Evolutionary conservation across 2,329 filamentous ascomycete genomes (phyloP).

Genomic region (Fusarium sp.): DNA sequence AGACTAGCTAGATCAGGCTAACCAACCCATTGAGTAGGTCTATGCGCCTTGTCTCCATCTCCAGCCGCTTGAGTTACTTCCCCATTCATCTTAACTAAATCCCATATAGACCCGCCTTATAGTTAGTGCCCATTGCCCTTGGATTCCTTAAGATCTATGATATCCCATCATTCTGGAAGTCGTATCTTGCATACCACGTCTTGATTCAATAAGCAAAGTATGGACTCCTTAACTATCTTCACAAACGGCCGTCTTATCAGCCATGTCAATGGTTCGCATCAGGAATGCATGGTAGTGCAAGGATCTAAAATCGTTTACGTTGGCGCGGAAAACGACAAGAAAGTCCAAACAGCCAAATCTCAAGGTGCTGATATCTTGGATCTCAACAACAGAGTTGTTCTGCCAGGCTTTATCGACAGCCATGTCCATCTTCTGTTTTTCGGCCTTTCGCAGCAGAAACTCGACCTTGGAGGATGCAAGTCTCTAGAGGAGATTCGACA

Average conservation of each 20-base stretch:
- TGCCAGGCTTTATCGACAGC: slow-evolving; percentile 65
- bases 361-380: slow-evolving; percentile 45
- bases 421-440: slow-evolving; percentile 65
- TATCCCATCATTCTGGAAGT: too few species aligned
- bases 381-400: slow-evolving; percentile 50
- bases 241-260: slow-evolving; percentile 5
- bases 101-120: too few species aligned
- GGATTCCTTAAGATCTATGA: too few species aligned
- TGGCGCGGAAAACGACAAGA: slow-evolving; percentile 2
- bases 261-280: neutral
- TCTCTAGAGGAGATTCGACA: slow-evolving; percentile 59
- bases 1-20: too few species aligned
- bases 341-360: slow-evolving; percentile 6
- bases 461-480: slow-evolving; percentile 57
- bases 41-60: too few species aligned
- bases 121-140: too few species aligned
- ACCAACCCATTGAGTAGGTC: too few species aligned
- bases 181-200: too few species aligned
- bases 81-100: too few species aligned
- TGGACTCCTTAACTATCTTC: neutral
- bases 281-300: slow-evolving; percentile 16
- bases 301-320: slow-evolving; percentile 24
- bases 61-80: too few species aligned
- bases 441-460: slow-evolving; percentile 61
- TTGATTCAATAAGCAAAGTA: neutral